Base-by-base conservation (phyloP, 2,329 filamentous ascomycete species). In the Aspergillus tamarii region DNA sequence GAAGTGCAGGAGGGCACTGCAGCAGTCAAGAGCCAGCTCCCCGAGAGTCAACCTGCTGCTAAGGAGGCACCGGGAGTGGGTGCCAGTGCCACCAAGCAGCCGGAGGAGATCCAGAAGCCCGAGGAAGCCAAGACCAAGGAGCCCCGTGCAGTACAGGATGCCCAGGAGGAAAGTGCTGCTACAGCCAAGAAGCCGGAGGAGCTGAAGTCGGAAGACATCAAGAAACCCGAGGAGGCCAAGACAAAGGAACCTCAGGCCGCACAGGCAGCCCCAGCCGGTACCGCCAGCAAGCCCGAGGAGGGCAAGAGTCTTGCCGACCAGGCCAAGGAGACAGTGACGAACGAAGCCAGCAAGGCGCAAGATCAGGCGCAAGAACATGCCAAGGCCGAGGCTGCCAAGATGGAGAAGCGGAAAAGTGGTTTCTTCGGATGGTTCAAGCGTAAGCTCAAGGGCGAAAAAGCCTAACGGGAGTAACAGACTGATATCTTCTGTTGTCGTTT, bases 401-500 rank as follows among this genome's bases (percentile, higher is more conserved):
- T 64, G 9, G 70, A 71, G 30, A 71, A 69, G 63, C 68, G 68
- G 30, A 73, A 73, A 69, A 72, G 71, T 19, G 71, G 72, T 7
- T 67, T 74, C 59, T 65, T 65, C 53, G 63, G 66, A 32, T 73
- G 72, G 71, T 54, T 74, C 56, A 74, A 74, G 70, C 72, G 52
- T 36, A 55, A 55, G 52, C n/a, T 55, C n/a, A 36, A 36, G 52
- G 52, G 52, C n/a, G 30, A 32, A 26, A 55, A 36, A n/a, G 52
- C 52, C 52, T 55, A 26, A 16, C 14, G 1, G 32, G 2, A n/a
- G n/a, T n/a, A 6, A 12, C 32, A n/a, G 12, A 55, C 6, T 46
- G 16, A 57, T 43, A 2, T 56, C 19, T 57, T 36, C 19, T 41
- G n/a, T 39, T 43, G 21, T 46, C 14, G n/a, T 30, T 61, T 32